Evolutionary conservation across 2,329 filamentous ascomycete species (phyloP).

Genomic region (Microdochium trichocladiopsis): DNA sequence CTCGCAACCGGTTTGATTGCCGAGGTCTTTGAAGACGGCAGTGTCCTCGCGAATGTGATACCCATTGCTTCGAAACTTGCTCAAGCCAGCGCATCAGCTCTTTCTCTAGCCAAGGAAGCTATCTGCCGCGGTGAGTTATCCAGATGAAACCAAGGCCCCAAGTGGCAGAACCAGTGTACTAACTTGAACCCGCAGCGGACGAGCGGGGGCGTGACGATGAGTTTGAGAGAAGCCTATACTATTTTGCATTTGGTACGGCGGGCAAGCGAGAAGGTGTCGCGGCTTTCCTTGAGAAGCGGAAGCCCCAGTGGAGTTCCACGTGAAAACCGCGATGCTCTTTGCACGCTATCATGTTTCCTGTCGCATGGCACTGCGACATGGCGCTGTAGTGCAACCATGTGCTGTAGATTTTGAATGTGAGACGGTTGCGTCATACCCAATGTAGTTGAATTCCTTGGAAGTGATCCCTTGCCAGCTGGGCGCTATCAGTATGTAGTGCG

Average conservation of each 20-base stretch:
- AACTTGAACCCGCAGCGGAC: neutral
- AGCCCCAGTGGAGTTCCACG: conserved; percentile 2
- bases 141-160: neutral
- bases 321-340: neutral
- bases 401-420: too few relatives aligned
- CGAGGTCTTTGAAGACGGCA: neutral
- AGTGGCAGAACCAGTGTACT: neutral
- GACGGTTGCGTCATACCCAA: too few relatives aligned
- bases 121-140: conserved; percentile 1
- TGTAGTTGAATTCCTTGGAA: too few relatives aligned
- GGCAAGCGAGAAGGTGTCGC: conserved; percentile 2
- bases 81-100: neutral
- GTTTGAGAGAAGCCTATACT: conserved; percentile 4
- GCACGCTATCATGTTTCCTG: neutral
- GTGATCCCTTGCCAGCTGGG: too few relatives aligned
- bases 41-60: neutral
- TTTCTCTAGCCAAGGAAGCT: conserved; percentile 2
- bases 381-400: too few relatives aligned
- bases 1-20: conserved; percentile 5
- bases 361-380: neutral
- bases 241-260: conserved; percentile 3
- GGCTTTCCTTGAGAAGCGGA: conserved; percentile 5
- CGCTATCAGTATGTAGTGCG: too few relatives aligned
- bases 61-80: neutral
- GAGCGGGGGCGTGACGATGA: conserved; percentile 3